A percentile compares a stretch with the other conserved stretches of the same genome.
These are phyloP conservation scores for Metschnikowia similis DNA, from an alignment of 805 yeast species.

Conservation along the genomic window DNA sequence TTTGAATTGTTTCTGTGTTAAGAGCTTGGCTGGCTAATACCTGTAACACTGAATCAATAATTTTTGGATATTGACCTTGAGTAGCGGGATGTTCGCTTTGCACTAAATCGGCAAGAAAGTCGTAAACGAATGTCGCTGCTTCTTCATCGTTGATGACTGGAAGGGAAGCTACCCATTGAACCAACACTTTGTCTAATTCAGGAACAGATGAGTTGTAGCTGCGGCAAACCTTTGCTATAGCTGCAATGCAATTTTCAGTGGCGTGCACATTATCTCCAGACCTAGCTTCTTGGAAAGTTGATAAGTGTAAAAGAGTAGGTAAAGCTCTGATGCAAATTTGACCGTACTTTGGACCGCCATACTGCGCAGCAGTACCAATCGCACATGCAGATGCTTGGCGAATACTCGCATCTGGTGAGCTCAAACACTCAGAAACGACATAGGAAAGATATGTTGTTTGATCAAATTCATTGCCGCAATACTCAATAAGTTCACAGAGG, in stretches of 20 bases:
- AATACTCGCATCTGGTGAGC: constrained; percentile 62
- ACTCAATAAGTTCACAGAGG: constrained; percentile 76
- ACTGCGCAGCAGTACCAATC: constrained; percentile 82
- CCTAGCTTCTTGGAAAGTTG: constrained; percentile 73
- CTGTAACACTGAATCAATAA: constrained; percentile 66
- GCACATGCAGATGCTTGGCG: constrained; percentile 86
- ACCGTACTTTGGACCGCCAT: constrained; percentile 61
- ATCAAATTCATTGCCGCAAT: constrained; percentile 64
- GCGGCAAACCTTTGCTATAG: constrained; percentile 81
- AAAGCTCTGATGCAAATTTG: constrained; percentile 67
- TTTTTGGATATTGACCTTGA: constrained; percentile 50
- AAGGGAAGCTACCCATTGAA: constrained; percentile 74
- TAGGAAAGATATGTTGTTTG: constrained; percentile 63
- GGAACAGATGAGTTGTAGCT: constrained; percentile 57
- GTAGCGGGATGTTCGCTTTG: constrained; percentile 60
- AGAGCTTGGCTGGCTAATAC: constrained; percentile 68
- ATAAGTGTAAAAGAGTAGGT: constrained; percentile 68
- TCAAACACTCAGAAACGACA: constrained; percentile 62
- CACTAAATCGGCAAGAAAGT: constrained; percentile 68
- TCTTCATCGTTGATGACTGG: constrained; percentile 83
- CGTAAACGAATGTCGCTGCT: constrained; percentile 82
- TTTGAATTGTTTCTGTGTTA: constrained; percentile 66
- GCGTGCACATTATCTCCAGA: constrained; percentile 82
- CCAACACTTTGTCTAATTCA: constrained; percentile 56
- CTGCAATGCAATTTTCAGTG: constrained; percentile 78